phyloP scores from a whole-genome alignment of 129 eudicot genomes.

The Saussurea involucrata region DNA sequence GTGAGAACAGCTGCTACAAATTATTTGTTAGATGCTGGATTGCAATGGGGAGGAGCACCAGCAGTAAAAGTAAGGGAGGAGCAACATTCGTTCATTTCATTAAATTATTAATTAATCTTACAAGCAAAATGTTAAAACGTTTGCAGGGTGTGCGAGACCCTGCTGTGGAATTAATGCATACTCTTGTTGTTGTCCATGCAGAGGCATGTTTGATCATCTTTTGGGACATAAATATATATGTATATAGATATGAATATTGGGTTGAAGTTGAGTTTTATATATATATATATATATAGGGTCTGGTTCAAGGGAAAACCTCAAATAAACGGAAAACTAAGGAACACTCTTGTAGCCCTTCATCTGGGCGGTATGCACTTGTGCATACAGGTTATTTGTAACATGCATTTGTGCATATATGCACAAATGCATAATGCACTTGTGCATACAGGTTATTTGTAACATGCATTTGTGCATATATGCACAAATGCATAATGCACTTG shows the following conservation, averaged over 20 bases:
- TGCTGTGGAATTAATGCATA: conserved; percentile 79
- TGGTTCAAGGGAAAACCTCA: too few relatives aligned
- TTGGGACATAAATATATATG: neutral
- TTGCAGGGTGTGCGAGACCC: conserved; percentile 90
- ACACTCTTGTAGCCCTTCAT: too few relatives aligned
- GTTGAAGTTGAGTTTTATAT: neutral
- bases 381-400: too few relatives aligned
- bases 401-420: too few relatives aligned
- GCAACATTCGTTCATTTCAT: neutral
- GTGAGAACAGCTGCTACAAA: conserved; percentile 70
- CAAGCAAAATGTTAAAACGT: neutral
- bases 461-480: too few relatives aligned
- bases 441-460: too few relatives aligned
- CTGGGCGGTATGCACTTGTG: too few relatives aligned
- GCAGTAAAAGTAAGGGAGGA: conserved; percentile 62
- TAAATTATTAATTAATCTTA: neutral
- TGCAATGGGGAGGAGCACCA: conserved; percentile 95
- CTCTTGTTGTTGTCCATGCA: conserved; percentile 82
- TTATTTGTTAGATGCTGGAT: conserved; percentile 84
- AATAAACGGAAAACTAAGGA: too few relatives aligned
- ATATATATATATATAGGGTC: too few relatives aligned
- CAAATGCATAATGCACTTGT: too few relatives aligned
- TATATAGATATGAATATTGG: neutral
- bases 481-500: too few relatives aligned
- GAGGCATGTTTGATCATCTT: conserved; percentile 50